Evolutionary conservation across 1,139 yeast species (phyloP), one percentile per base, ranked within the genome.

Genomic region (Petasospora rhodanensis): DNA sequence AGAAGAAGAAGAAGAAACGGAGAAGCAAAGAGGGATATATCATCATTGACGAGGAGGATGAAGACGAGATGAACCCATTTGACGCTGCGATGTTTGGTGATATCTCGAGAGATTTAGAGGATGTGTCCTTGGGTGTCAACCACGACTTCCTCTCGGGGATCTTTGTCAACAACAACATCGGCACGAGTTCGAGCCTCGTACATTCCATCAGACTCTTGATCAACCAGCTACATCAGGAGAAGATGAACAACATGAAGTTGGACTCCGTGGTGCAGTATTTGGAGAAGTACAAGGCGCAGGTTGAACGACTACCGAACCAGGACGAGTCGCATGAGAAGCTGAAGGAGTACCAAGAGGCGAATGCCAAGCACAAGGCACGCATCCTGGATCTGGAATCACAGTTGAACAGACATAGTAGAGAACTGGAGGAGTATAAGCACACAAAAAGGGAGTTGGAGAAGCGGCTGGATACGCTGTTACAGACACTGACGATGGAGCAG

Each of bases 81-180:
- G 94, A 82, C 51, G 77, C 76, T 15, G 82, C 93, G 2, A 68
- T 86, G 49, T 86, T 84, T 59, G 89, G 95, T 25, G 94, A 83
- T 51, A 73, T 81, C 18, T 72, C 80, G 7, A 59, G 73, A 10
- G 62, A 60, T 26, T 51, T 80, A 24, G 89, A 81, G 45, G 83
- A 78, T 38, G 62, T 68, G 29, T 61, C 80, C 8, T 55, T 78
- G 35, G 80, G 81, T 4, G 63, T 75, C 21, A 69, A 73, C 35
- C 68, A 74, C 15, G 70, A 68, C 41, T 65, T 73, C 6, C 64
- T 75, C 30, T 68, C 79, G 18, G 89, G 87, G 1, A 68, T 77
- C 26, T 78, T 75, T 52, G 72, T 73, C 46, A 79, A 76, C 51
- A 73, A 80, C 17, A 75, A 78, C 20, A 69, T 78, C 17, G 68